Evolutionary conservation across 257 asterid genomes (phyloP), one percentile per base, ranked within the genome.

Genomic region (Nicotiana knightiana): DNA sequence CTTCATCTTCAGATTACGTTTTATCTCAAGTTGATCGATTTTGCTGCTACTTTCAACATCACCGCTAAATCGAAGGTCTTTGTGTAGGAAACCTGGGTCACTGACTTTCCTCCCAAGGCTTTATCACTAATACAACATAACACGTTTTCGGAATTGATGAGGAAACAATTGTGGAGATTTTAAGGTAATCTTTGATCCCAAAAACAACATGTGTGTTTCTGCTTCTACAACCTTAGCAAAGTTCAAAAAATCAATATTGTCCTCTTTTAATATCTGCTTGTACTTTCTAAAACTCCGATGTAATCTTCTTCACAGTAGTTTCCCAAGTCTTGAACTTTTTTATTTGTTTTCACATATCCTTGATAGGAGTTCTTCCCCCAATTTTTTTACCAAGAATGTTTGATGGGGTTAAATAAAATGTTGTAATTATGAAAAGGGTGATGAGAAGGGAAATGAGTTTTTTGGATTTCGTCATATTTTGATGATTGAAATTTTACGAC

Each of bases 171-270:
- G 94, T 90, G 5, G 89, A 79, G 87, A 94, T 90, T 85, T 83
- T 89, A 53, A 94, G 90, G 77, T 90, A 91, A 79, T 93, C 91
- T 54, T 94, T 94, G 24, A 90, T 84, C 17, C 97, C 95, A 26
- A 94, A 77, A 55, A 94, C 94, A 32, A 94, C 97, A 83, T 93
- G 97, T 26, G 85, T 26, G 85, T 86, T 88, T 93, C 89, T 6
- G 94, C 98, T 71, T 81, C 90, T 67, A 89, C 90, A 54, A 94
- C 98, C 66, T 83, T 63, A 2, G 87, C 61, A 84, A 93, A 94
- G 5, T 11, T 35, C 37, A 87, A 46, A 0, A 39, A 58, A 3
- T 26, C 68, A 2, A 30, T 4, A 11, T 53, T 35, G n/a, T 39
- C 33, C 2, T 30, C 17, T n/a, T 51, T 65, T 46, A 46, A 13